Evolutionary conservation across 306 rosid species (phyloP).

Genomic region (Ammopiptanthus mongolicus): DNA sequence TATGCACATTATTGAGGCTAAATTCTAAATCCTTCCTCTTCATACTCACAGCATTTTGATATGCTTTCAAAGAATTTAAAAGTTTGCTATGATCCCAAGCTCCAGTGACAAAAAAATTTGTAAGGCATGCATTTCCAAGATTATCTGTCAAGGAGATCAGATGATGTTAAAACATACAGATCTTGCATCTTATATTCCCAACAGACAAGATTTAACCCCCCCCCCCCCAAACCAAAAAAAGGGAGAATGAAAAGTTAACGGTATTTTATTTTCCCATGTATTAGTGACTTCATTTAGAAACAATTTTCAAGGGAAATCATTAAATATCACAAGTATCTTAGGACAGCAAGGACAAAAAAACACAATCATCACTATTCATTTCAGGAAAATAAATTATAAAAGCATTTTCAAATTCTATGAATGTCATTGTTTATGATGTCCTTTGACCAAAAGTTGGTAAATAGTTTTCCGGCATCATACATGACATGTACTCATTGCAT

Average conservation of each 20-base stretch:
- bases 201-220: not conserved
- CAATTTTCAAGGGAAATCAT: not conserved
- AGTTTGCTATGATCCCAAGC: constrained; percentile 90
- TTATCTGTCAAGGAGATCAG: constrained; percentile 55
- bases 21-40: constrained; percentile 32
- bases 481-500: not conserved
- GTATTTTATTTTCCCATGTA: not conserved
- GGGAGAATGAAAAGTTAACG: not conserved
- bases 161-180: constrained; percentile 4
- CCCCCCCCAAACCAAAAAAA: not conserved
- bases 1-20: constrained; percentile 10
- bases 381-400: not conserved
- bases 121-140: constrained; percentile 92
- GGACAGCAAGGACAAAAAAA: constrained; percentile 1
- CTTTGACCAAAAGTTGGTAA: not conserved
- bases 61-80: constrained; percentile 83
- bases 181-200: not conserved
- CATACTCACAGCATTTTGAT: constrained; percentile 91
- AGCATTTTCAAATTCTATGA: not conserved
- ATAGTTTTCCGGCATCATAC: not conserved
- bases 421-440: not conserved
- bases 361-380: not conserved
- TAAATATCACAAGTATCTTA: not conserved
- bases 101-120: constrained; percentile 87
- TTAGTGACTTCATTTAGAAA: not conserved